Evolutionary conservation across 208 protist genomes (phyloP), one percentile per base, ranked within the genome.

Genomic region (Chromosphaera perkinsii): DNA sequence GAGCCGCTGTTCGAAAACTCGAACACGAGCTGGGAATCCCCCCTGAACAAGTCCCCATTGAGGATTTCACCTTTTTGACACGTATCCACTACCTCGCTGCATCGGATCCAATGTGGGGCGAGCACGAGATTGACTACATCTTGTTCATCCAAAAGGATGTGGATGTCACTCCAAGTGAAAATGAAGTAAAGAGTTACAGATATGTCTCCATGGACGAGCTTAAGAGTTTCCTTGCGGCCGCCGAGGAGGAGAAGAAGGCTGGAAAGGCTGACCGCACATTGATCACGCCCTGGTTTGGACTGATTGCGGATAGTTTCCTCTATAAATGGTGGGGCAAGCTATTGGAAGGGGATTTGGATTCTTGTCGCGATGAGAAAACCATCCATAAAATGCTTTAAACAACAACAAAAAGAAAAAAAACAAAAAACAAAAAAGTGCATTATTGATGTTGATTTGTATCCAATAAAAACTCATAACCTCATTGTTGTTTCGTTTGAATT

Each of bases 1-100:
- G 63, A 1, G 88, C 88, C 9, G 80, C 82, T 4, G 45, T 69
- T 48, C 69, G 88, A 22, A 90, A 91, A 68, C 74, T 90, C 1
- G 55, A 81, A 49, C 88, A 91, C 20, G 88, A 91, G 75, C 73
- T 91, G 10, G 88, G 88, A 72, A 85, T 91, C 32, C 26, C 62
- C 31, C 24, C 65, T 26, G 42, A 52, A 10, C 17, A 80, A 33
- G 49, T 87, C 9, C 37, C 54, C 14, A 26, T 73, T 0, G 76
- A 83, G 12, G 51, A 54, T 2, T 82, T 90, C 35, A 51, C 43
- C n/a, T 84, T 70, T 32, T 66, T 89, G 31, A 87, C 81, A 3
- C 77, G 83, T 48, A 85, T 91, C 31, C 72, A 84, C 39, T 91
- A 91, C 63, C 63, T 76, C 20, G 77, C 83, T n/a, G 10, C 64